Conservation (phyloP, 106 monocot genomes). For the Dioscorea alata region DNA sequence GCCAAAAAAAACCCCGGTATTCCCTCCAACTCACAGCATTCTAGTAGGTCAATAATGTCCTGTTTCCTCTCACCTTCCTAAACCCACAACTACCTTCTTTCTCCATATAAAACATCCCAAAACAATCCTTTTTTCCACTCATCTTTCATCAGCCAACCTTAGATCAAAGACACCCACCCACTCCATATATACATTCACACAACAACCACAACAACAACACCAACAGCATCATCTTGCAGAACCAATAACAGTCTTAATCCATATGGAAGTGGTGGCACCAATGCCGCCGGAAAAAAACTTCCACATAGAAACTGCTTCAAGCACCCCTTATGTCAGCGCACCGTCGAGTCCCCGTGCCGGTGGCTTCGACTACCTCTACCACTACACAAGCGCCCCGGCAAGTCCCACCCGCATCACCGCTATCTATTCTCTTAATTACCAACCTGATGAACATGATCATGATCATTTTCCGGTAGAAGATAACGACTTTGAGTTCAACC, state of each 20-base stretch:
- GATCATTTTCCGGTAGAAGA: neutral
- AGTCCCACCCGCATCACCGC: constrained; percentile 48
- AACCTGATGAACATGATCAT: neutral
- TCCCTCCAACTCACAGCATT: too few relatives aligned
- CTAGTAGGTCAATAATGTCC: too few relatives aligned
- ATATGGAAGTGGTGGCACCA: constrained; percentile 19
- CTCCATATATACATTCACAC: too few relatives aligned
- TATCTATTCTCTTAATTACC: constrained; percentile 14
- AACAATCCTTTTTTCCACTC: too few relatives aligned
- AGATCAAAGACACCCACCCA: too few relatives aligned
- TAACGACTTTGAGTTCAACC: constrained; percentile 40
- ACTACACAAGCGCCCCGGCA: constrained; percentile 53
- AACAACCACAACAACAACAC: too few relatives aligned
- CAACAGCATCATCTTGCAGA: too few relatives aligned
- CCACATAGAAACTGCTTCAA: constrained; percentile 8
- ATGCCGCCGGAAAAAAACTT: constrained; percentile 19
- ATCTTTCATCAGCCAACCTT: too few relatives aligned
- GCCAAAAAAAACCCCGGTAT: too few relatives aligned
- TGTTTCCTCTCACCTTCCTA: too few relatives aligned
- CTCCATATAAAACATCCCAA: too few relatives aligned
- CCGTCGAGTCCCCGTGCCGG: constrained; percentile 49
- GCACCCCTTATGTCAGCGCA: constrained; percentile 33
- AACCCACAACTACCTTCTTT: too few relatives aligned
- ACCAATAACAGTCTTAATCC: neutral
- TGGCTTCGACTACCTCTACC: constrained; percentile 16